Conservation (phyloP, 805 yeast species). For the Suhomyces prunicola region DNA sequence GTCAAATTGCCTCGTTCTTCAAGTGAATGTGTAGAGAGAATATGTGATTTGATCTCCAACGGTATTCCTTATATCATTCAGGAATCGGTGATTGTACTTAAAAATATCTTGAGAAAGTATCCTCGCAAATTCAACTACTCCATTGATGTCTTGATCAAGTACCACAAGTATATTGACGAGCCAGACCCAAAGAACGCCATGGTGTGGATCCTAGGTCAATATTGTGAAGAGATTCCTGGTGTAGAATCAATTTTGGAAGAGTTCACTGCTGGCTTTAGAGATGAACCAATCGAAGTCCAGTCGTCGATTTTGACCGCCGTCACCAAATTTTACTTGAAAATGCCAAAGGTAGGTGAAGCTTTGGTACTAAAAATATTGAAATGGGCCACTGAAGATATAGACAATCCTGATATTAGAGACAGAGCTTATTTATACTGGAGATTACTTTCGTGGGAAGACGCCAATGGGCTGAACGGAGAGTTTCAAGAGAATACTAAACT, state of each 20-base stretch:
- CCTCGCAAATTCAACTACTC: conserved; percentile 51
- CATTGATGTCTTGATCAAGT: conserved; percentile 25
- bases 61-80: conserved; percentile 74
- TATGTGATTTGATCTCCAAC: conserved; percentile 57
- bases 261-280: conserved; percentile 46
- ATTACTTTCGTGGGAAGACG: conserved; percentile 48
- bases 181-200: conserved; percentile 75
- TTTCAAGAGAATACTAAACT: conserved; percentile 37
- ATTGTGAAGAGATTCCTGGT: conserved; percentile 46
- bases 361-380: conserved; percentile 59
- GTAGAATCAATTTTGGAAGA: conserved; percentile 40
- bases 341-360: conserved; percentile 53
- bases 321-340: conserved; percentile 61
- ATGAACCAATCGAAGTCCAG: conserved; percentile 74
- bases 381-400: conserved; percentile 67
- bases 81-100: conserved; percentile 73
- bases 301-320: conserved; percentile 69
- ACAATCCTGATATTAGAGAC: conserved; percentile 84
- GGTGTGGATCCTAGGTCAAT: conserved; percentile 83
- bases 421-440: conserved; percentile 87
- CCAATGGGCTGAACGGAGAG: conserved; percentile 38
- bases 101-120: conserved; percentile 73
- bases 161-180: conserved; percentile 54
- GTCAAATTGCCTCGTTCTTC: conserved; percentile 67
- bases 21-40: conserved; percentile 57